phyloP scores from a whole-genome alignment of 192 early-diverging fungal species.

The Backusella morwellensis region DNA sequence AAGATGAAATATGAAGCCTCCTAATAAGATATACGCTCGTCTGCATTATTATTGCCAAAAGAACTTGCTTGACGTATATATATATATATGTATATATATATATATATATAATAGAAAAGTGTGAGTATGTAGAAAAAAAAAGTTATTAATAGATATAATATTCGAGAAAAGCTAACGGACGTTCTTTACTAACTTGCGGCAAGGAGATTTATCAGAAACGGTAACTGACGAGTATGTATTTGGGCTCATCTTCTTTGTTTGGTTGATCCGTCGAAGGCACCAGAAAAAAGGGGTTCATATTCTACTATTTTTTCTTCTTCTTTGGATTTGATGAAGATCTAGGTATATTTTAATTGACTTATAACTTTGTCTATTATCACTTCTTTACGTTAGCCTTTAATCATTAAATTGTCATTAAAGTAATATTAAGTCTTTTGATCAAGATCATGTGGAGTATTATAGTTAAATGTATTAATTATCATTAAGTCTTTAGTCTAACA shows the following conservation, averaged over 20 bases:
- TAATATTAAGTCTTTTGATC: not conserved
- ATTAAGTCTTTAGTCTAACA: not conserved
- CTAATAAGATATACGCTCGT: not conserved
- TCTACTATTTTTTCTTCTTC: not conserved
- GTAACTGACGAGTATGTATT: not conserved
- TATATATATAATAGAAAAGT: not conserved
- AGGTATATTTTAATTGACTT: not conserved
- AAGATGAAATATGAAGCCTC: not conserved
- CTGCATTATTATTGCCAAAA: not conserved
- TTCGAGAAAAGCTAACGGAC: not conserved
- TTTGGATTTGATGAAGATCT: not conserved
- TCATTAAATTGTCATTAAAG: slow-evolving; percentile 1
- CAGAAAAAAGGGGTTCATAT: not conserved
- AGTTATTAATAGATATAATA: not conserved
- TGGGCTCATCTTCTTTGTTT: not conserved
- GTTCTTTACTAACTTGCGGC: not conserved
- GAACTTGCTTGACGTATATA: not conserved
- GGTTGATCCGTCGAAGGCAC: not conserved
- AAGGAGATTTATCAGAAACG: not conserved
- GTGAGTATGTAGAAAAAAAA: not conserved
- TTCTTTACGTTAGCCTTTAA: not conserved
- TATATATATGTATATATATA: not conserved
- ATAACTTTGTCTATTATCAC: not conserved
- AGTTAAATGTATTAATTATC: not conserved
- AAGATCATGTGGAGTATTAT: not conserved